phyloP scores from a whole-genome alignment of 257 asterid species.

The Solanum chilense region DNA sequence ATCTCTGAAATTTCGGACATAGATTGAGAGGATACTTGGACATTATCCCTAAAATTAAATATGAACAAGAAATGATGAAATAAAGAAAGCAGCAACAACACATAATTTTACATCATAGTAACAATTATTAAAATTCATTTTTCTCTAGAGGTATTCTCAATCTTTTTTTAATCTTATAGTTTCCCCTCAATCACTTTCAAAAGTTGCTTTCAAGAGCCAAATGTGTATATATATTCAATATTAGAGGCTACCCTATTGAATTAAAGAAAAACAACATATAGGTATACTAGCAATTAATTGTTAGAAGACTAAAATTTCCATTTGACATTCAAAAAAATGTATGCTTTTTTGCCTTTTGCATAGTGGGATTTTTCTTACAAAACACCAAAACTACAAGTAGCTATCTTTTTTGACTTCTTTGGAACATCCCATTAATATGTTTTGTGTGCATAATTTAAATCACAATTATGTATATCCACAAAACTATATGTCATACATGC shows the following conservation, averaged over 20 bases:
- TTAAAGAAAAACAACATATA: not conserved
- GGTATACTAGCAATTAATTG: not conserved
- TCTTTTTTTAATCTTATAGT: not conserved
- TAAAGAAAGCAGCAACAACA: not conserved
- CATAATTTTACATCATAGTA: not conserved
- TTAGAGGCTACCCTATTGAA: not conserved
- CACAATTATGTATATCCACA: not conserved
- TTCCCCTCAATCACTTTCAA: not conserved
- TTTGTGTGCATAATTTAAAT: not conserved
- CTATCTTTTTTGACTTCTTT: not conserved
- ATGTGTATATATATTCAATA: not conserved
- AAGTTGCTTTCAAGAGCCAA: not conserved
- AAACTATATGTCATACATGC: not conserved
- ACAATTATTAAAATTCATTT: not conserved
- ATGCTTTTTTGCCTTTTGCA: not conserved
- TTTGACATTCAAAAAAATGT: not conserved
- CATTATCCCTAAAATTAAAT: not conserved
- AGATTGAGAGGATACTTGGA: too few relatives aligned
- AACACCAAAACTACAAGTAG: not conserved
- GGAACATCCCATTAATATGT: not conserved
- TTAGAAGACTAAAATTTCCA: not conserved
- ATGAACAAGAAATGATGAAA: not conserved
- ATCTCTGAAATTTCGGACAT: too few relatives aligned
- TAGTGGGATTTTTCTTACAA: not conserved
- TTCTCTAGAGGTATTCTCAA: not conserved